Evolutionary conservation across 176 grass and related monocot species (phyloP).

Genomic region (Triticum aestivum): DNA sequence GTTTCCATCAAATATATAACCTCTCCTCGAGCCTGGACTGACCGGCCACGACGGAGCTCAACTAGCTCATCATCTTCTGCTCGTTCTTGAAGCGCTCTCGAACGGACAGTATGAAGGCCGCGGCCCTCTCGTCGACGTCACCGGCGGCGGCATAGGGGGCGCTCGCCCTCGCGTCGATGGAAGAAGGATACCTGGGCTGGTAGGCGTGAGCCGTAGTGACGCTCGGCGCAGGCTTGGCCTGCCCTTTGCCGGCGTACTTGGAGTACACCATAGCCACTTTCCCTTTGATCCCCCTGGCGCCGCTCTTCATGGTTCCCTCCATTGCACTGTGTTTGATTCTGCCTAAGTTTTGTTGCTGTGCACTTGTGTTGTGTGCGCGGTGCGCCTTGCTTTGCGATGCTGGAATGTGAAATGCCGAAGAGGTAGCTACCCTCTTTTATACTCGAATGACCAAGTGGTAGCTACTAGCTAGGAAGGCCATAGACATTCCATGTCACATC

Average conservation of each 20-base stretch:
- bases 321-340: background rate
- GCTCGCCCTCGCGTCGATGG: background rate
- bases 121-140: conserved; percentile 48
- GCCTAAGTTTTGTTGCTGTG: background rate
- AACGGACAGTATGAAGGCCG: conserved; percentile 49
- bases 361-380: background rate
- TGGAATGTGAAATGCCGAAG: background rate
- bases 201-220: conserved; percentile 22
- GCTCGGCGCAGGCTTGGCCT: conserved; percentile 22
- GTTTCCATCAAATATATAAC: conserved; percentile 36
- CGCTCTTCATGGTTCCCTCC: conserved; percentile 32
- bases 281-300: conserved; percentile 32
- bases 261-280: conserved; percentile 34
- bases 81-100: conserved; percentile 50
- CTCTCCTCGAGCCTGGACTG: conserved; percentile 6
- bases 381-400: conserved; percentile 5
- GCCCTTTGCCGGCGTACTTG: conserved; percentile 21
- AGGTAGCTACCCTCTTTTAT: conserved; percentile 14
- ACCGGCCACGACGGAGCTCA: background rate
- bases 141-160: background rate
- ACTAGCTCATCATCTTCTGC: conserved; percentile 15
- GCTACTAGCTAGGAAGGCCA: background rate
- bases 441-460: background rate
- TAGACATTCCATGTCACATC: background rate
- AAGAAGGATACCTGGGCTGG: conserved; percentile 19